Base-by-base conservation (phyloP, 352 stramenopile species). In the Phytophthora idaei region DNA sequence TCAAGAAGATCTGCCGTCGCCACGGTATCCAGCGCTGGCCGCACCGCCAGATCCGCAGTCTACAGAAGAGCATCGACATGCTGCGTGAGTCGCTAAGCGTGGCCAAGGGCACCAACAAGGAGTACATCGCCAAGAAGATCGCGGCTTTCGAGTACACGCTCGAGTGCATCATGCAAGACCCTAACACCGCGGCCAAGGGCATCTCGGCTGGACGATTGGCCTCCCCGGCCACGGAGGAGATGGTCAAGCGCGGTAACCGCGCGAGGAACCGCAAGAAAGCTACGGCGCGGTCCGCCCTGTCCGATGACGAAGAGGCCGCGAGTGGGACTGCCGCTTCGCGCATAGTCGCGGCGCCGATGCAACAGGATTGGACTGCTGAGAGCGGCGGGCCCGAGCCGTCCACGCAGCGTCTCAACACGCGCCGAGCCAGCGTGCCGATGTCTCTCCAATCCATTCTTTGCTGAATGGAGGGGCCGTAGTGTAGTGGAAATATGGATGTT, bases 41-140 rank as follows among this genome's bases (percentile, higher is more conserved):
- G 11, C 85, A 93, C 61, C 85, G 85, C 21, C 87, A 95, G 71
- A 93, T 95, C 71, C 83, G 85, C 32, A 89, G 76, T 44, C 58
- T 94, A 44, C 81, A 92, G 61, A 94, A 94, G 71, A 93, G 84
- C 63, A 93, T 94, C 47, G 83, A 92, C 50, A 89, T 92, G 83
- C 61, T 93, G 48, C 78, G 80, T 14, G 84, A 90, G 70, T 90
- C 84, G 41, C 77, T 93, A 29, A 57, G 71, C 29, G 79, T 90
- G 55, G 84, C 84, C 36, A 93, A 90, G 56, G 84, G 84, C 17
- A 85, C 80, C 32, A 90, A 90, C 69, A 87, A 80, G 57, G 84
- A 90, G 57, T 90, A 93, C 71, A 90, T 93, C 55, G 73, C 78
- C 59, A 90, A 90, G 70, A 93, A 93, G 72, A 93, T 93, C 58